Evolutionary conservation across 164 flowering plant genomes (phyloP).

Genomic region (Vitis cinerea): DNA sequence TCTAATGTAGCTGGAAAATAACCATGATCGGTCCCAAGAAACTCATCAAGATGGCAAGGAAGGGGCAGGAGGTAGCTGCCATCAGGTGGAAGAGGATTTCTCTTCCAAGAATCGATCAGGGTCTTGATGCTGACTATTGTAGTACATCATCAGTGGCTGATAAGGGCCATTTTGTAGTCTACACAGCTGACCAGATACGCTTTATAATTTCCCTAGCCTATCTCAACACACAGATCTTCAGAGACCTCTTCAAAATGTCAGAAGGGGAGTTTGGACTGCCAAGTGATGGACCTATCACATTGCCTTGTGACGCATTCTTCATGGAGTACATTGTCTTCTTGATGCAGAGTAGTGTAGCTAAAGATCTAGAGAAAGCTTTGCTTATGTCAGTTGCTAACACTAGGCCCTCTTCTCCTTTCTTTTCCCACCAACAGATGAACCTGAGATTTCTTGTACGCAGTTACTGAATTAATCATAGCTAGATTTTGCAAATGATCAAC

Average conservation of each 20-base stretch:
- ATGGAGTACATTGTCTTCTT: not conserved
- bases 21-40: slow-evolving; percentile 1
- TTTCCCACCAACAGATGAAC: not conserved
- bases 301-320: slow-evolving; percentile 9
- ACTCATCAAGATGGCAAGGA: slow-evolving; percentile 10
- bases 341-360: not conserved
- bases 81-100: not conserved
- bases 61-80: slow-evolving; percentile 5
- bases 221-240: not conserved
- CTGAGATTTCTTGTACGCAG: not conserved
- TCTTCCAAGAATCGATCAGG: not conserved
- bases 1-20: no score
- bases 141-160: not conserved
- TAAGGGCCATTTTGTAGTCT: slow-evolving; percentile 10
- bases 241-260: slow-evolving; percentile 3
- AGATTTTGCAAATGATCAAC: slow-evolving; percentile 6
- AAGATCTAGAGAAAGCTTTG: not conserved
- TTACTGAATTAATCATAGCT: not conserved
- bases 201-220: slow-evolving; percentile 5
- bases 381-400: not conserved
- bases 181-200: not conserved
- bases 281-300: not conserved
- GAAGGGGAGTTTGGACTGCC: slow-evolving; percentile 10
- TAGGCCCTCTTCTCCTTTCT: not conserved
- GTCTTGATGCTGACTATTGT: not conserved